A percentile compares a stretch with the other conserved stretches of the same genome.
These are phyloP conservation scores for Mycena haematopus DNA, from an alignment of 768 basidiomycete genomes.

Conservation along the genomic window DNA sequence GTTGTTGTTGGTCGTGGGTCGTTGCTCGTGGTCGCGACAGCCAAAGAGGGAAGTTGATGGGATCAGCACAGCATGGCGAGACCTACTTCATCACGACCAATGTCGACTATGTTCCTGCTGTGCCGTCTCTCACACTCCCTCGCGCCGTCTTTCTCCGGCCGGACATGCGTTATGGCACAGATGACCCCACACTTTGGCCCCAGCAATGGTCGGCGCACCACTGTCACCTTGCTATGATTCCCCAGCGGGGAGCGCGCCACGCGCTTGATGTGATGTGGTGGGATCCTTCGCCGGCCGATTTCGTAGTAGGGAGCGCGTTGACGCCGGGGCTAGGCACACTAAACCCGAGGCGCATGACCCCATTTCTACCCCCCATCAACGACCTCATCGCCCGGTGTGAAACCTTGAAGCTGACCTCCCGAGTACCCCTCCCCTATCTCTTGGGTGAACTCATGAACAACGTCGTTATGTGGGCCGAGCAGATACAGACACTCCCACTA, in stretches of 20 bases:
- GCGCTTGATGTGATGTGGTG: conserved; percentile 8
- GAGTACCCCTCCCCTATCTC: neutral
- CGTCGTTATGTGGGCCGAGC: conserved; percentile 1
- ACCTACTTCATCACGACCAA: conserved; percentile 11
- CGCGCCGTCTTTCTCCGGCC: neutral
- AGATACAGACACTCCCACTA: conserved; percentile 1
- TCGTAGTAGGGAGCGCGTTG: conserved; percentile 1
- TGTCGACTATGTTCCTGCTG: conserved; percentile 1
- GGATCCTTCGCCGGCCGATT: conserved; percentile 5
- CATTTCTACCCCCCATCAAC: conserved; percentile 3
- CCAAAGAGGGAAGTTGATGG: too few relatives aligned
- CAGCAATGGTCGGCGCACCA: neutral
- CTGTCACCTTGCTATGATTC: neutral
- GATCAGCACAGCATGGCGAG: neutral
- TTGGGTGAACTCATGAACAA: neutral
- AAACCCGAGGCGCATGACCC: neutral
- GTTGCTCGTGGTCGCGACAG: too few relatives aligned
- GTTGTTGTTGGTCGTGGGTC: too few relatives aligned
- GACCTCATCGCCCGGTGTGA: neutral
- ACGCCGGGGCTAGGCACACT: conserved; percentile 1
- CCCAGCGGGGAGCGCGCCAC: neutral
- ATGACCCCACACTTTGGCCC: conserved; percentile 11
- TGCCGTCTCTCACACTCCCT: neutral
- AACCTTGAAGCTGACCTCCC: neutral
- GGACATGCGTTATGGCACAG: neutral